These are phyloP conservation scores for Plasmodium vinckei DNA, from an alignment of 169 alveolate genomes.

Conservation along the genomic window DNA sequence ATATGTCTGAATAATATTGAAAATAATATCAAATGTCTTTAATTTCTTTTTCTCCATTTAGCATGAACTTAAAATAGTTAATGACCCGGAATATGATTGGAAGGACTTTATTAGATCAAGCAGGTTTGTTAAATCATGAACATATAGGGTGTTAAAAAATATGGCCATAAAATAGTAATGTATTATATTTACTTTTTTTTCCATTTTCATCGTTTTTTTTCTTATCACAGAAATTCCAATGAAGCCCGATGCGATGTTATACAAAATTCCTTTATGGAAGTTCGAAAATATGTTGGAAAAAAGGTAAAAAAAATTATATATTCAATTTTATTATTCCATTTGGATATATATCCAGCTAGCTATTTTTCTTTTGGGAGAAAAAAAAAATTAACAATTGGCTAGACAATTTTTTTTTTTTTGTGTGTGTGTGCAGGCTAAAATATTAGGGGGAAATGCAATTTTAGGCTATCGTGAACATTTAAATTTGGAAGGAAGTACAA, in stretches of 20 bases:
- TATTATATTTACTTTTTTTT: not conserved
- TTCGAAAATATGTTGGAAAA: constrained; percentile 67
- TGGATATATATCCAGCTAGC: too few relatives aligned
- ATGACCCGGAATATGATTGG: constrained; percentile 79
- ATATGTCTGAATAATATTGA: not conserved
- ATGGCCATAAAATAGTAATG: not conserved
- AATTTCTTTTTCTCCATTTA: not conserved
- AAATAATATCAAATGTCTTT: not conserved
- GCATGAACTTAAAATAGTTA: constrained; percentile 76
- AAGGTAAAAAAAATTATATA: constrained; percentile 37
- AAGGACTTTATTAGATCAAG: constrained; percentile 76
- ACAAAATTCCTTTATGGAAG: constrained; percentile 74
- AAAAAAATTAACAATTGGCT: not conserved
- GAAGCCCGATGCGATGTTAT: constrained; percentile 76
- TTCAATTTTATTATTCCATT: not conserved
- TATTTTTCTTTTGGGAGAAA: too few relatives aligned
- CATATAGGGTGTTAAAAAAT: not conserved
- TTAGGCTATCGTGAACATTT: constrained; percentile 74
- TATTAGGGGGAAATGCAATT: constrained; percentile 75
- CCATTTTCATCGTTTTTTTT: not conserved
- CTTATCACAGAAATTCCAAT: constrained; percentile 60
- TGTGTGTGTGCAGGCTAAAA: constrained; percentile 40
- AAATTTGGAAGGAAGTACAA: constrained; percentile 75
- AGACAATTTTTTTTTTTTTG: not conserved
- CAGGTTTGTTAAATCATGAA: constrained; percentile 31